Conservation (phyloP, 2,329 filamentous ascomycete species). For the Ceratocystis albifundus region DNA sequence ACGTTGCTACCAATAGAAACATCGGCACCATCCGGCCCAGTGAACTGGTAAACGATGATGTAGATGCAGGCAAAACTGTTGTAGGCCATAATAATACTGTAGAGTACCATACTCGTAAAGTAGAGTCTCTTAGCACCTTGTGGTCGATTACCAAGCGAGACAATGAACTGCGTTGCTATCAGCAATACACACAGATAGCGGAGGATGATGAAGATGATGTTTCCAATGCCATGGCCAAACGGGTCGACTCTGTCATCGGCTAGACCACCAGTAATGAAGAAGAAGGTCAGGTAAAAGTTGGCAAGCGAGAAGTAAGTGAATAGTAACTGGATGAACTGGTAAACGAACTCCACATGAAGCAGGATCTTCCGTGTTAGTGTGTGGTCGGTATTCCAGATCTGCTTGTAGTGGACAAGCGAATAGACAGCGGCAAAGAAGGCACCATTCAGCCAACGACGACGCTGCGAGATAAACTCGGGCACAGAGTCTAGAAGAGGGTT, state of each 20-base stretch:
- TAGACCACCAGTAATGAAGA: conserved; percentile 88
- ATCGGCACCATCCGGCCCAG: conserved; percentile 35
- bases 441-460: conserved; percentile 93
- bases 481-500: conserved; percentile 54
- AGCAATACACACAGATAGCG: conserved; percentile 77
- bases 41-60: conserved; percentile 75
- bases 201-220: conserved; percentile 74
- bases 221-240: conserved; percentile 77
- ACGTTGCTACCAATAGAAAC: conserved; percentile 68
- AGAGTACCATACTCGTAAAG: conserved; percentile 76
- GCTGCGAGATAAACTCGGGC: conserved; percentile 93
- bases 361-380: conserved; percentile 79
- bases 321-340: conserved; percentile 81
- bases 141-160: conserved; percentile 89
- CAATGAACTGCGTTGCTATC: conserved; percentile 89
- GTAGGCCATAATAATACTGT: conserved; percentile 88
- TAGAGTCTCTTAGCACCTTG: conserved; percentile 92
- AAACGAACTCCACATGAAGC: conserved; percentile 87
- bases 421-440: conserved; percentile 98
- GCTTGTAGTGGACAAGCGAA: conserved; percentile 85
- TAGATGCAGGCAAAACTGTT: conserved; percentile 82
- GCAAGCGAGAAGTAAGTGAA: conserved; percentile 98
- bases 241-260: conserved; percentile 71
- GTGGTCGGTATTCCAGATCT: conserved; percentile 89
- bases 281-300: conserved; percentile 98